Percentiles rank a stretch among this genome's conserved stretches.
These are phyloP conservation scores for Ophiostoma tasmaniense DNA, from an alignment of 2,329 filamentous ascomycete species.

Conservation along the genomic window DNA sequence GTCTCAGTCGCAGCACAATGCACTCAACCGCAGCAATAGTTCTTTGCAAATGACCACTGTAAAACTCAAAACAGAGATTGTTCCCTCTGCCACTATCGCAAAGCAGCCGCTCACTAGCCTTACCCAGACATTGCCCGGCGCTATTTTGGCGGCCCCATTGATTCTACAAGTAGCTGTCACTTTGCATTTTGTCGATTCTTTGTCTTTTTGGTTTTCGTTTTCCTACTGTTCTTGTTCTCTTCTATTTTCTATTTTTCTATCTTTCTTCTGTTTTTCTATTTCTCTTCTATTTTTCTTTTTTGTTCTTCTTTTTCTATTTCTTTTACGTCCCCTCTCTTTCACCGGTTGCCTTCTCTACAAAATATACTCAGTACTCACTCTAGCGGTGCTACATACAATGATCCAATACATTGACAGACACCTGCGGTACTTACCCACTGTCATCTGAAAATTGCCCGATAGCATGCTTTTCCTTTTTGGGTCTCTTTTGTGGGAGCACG, in stretches of 20 bases:
- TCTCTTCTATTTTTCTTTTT: background rate
- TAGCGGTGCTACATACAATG: no score
- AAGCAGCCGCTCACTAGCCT: background rate
- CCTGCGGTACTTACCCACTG: background rate
- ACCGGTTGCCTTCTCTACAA: no score
- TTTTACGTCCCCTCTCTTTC: background rate
- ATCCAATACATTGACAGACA: no score
- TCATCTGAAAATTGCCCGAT: background rate
- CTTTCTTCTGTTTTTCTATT: background rate
- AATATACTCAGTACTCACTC: no score
- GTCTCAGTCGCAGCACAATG: background rate
- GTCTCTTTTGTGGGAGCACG: background rate
- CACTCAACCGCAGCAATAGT: no score
- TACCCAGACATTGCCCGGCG: background rate
- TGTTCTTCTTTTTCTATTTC: background rate
- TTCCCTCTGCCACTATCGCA: background rate
- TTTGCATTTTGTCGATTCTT: background rate
- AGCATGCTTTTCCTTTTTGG: background rate
- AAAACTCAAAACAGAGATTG: no score
- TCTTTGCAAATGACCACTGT: no score
- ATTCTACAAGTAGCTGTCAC: background rate
- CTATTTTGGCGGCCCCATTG: background rate
- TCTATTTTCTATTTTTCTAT: background rate
- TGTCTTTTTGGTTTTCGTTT: background rate
- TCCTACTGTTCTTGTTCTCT: background rate